Base-by-base conservation (phyloP, 164 flowering plant genomes). In the Vitis amurensis region DNA sequence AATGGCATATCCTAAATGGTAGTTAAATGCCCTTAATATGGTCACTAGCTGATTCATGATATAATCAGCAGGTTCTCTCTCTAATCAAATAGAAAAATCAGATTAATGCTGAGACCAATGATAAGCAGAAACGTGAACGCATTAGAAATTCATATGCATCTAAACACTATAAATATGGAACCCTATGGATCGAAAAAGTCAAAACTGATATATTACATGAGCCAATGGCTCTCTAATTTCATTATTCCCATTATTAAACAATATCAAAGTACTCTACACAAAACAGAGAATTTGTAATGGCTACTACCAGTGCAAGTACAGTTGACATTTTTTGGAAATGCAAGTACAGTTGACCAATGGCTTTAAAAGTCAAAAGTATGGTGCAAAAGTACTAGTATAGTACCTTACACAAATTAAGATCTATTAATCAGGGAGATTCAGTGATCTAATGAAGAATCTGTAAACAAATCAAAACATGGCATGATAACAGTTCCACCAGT, bases 281-380 rank as follows among this genome's bases (percentile, higher is more conserved):
- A 11, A 53, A 12, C 1, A 53, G 14, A 53, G n/a, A 6, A 53
- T 13, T 4, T 15, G n/a, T n/a, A 53, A 53, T 13, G 56, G 56
- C 56, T 53, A 53, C 56, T 53, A 3, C 19, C 13, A 51, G 7
- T 52, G 59, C 44, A 30, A 53, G 66, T 70, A 70, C 67, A 63
- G 73, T 62, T 70, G 73, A 63, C 73, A 17, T 60, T 63, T 47
- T 50, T 7, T 8, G 50, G 65, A 2, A 31, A 3, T 70, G 60
- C 13, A 44, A 61, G 59, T 70, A 62, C 61, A 62, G 73, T 70
- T 30, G 50, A 53, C 59, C 11, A 31, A 27, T 57, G n/a, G 17
- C 15, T 14, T 53, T 14, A 31, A n/a, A n/a, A 13, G 27, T 23
- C 27, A 17, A 23, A 23, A 23, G 56, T n/a, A 53, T n/a, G 27